Percentiles rank a stretch among this genome's conserved stretches.
Evolutionary conservation across 305 asterid genomes (phyloP).

Genomic region (Fraxinus sp.): DNA sequence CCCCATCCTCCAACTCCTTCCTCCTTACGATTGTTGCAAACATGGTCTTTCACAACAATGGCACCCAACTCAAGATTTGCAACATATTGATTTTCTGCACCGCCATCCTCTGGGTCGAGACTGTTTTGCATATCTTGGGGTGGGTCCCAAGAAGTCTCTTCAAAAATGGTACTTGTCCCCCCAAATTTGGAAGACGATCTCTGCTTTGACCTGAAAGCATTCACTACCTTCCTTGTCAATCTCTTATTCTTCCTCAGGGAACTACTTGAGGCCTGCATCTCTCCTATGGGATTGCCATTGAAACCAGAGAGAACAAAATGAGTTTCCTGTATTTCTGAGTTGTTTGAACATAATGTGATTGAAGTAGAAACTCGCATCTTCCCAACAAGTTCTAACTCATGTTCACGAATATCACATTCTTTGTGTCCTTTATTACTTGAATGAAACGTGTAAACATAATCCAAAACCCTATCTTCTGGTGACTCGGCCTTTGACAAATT

Average conservation of each 20-base stretch:
- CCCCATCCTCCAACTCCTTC: constrained; percentile 82
- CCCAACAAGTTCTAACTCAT: constrained; percentile 48
- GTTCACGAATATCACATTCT: constrained; percentile 37
- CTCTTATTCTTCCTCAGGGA: constrained; percentile 43
- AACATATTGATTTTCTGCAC: constrained; percentile 26
- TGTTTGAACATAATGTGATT: constrained; percentile 43
- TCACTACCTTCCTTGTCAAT: constrained; percentile 51
- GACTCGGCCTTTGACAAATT: constrained; percentile 49
- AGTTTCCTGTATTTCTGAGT: constrained; percentile 58
- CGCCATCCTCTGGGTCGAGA: constrained; percentile 28
- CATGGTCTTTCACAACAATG: constrained; percentile 55
- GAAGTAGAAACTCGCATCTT: constrained; percentile 76
- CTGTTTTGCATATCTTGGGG: constrained; percentile 30
- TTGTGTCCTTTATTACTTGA: constrained; percentile 44
- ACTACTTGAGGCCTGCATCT: constrained; percentile 37
- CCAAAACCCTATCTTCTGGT: constrained; percentile 49
- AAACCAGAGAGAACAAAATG: constrained; percentile 55
- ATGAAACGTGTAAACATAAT: constrained; percentile 69
- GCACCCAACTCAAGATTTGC: constrained; percentile 82
- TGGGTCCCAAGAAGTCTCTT: constrained; percentile 46
- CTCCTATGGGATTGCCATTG: constrained; percentile 35
- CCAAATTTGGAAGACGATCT: constrained; percentile 42
- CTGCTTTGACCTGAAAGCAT: constrained; percentile 50
- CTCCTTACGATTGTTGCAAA: constrained; percentile 40
- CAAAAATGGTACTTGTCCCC: constrained; percentile 43